Percentiles rank a stretch among this genome's conserved stretches.
phyloP scores from a whole-genome alignment of 2,329 filamentous ascomycete species.

The Gaeumannomyces sp. region DNA sequence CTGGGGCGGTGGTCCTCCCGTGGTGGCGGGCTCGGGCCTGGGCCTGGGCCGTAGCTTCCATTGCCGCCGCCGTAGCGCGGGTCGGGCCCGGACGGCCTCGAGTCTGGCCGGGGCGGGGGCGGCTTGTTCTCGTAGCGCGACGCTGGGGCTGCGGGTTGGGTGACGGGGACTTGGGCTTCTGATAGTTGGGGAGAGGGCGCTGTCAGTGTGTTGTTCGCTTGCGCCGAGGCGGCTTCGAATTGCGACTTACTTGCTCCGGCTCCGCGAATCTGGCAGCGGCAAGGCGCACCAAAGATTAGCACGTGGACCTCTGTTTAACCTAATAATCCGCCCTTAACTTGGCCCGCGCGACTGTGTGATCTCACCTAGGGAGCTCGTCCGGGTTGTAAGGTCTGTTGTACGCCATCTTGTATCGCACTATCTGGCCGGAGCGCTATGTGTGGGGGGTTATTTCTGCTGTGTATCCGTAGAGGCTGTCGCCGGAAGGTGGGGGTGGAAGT shows the following conservation, averaged over 20 bases:
- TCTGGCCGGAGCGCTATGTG: neutral
- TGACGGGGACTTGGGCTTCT: slow-evolving; percentile 21
- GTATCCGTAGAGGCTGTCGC: neutral
- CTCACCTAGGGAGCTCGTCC: slow-evolving; percentile 87
- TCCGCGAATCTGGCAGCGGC: slow-evolving; percentile 39
- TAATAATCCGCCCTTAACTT: neutral
- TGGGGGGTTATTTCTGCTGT: neutral
- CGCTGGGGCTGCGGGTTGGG: slow-evolving; percentile 18
- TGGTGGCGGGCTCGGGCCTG: slow-evolving; percentile 40
- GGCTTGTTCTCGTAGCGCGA: slow-evolving; percentile 45
- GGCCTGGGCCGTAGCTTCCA: slow-evolving; percentile 32
- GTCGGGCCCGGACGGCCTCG: slow-evolving; percentile 16
- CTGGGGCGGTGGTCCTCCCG: slow-evolving; percentile 33
- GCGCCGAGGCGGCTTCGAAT: slow-evolving; percentile 11
- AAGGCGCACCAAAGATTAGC: slow-evolving; percentile 7
- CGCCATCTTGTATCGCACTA: slow-evolving; percentile 56
- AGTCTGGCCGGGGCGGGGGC: slow-evolving; percentile 33
- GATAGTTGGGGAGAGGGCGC: neutral
- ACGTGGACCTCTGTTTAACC: neutral
- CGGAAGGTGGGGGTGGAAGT: neutral
- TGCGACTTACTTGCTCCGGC: slow-evolving; percentile 36
- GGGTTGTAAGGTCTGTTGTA: slow-evolving; percentile 93
- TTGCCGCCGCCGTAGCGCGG: slow-evolving; percentile 3
- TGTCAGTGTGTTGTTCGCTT: slow-evolving; percentile 12
- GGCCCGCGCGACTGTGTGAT: neutral